These are phyloP conservation scores for Pseudonectria buxi DNA, from an alignment of 2,329 filamentous ascomycete genomes.

Conservation along the genomic window DNA sequence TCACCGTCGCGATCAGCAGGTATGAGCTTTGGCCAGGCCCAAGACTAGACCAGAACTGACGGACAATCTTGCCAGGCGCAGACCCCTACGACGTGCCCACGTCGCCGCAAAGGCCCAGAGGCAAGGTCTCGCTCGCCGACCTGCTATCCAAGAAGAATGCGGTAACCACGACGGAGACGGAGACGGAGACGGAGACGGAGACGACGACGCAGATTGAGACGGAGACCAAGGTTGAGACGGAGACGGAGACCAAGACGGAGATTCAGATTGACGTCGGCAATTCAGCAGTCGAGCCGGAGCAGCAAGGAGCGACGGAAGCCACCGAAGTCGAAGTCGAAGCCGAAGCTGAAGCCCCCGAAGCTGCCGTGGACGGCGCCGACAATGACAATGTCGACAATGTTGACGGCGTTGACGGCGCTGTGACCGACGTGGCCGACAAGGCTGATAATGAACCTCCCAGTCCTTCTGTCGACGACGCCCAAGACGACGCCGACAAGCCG, in stretches of 20 bases:
- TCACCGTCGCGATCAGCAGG: too few relatives aligned
- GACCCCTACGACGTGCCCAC: conserved; percentile 19
- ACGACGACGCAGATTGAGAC: too few relatives aligned
- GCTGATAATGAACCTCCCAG: background rate
- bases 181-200: conserved; percentile 2
- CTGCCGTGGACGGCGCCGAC: too few relatives aligned
- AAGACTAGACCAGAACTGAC: too few relatives aligned
- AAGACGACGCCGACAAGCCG: conserved; percentile 6
- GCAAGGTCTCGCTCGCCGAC: conserved; percentile 6
- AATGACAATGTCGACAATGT: background rate
- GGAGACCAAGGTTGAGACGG: too few relatives aligned
- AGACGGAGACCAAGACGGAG: too few relatives aligned
- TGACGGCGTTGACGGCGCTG: background rate
- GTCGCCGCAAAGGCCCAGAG: conserved; percentile 11
- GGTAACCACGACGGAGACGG: conserved; percentile 2
- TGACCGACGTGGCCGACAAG: background rate
- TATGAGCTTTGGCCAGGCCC: too few relatives aligned
- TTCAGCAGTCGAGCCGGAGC: too few relatives aligned
- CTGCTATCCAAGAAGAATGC: conserved; percentile 10
- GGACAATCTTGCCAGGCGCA: background rate
- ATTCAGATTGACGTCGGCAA: too few relatives aligned
- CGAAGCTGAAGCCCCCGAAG: too few relatives aligned
- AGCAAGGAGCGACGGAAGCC: too few relatives aligned
- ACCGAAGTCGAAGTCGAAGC: too few relatives aligned
- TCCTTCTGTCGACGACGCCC: background rate